Base-by-base conservation (phyloP, 345 rosid genomes). In the Aquilaria malaccensis region DNA sequence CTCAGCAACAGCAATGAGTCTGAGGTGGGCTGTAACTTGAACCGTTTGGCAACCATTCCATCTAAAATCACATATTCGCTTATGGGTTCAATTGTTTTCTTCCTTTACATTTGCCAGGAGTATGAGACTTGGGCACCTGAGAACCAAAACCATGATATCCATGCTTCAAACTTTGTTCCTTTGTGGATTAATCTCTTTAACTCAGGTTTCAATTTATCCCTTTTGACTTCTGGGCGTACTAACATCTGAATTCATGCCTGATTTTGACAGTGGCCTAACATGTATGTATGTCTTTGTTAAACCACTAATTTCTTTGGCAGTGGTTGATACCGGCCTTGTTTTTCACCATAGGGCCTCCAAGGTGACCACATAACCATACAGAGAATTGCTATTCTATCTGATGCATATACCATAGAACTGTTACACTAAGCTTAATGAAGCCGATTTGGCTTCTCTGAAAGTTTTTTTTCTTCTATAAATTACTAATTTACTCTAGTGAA, bases 131-230 rank as follows among this genome's bases (percentile, higher is more conserved):
- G 87, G 95, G 69, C 81, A 70, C 73, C 83, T 57, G 53, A 68
- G 10, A 80, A 85, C 72, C 96, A 83, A 67, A 91, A 86, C 76
- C 76, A 61, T 56, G 82, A 77, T 52, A 72, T 64, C 30, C 83
- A 79, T 79, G 95, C 96, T 60, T 95, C 97, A 30, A 91, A 91
- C 69, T 95, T 82, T 64, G 64, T 82, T 43, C 97, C 97, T 61
- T 52, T 95, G 59, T 95, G 97, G 99, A 72, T 85, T 72, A 67
- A 67, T 50, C 53, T 77, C 71, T 86, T 88, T 82, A 70, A 81
- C 72, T 83, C 89, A 69, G 95, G 99, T 91, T 61, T 50, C 76
- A 37, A 4, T 37, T 4, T 37, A 37, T 37, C 43, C 43, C 43
- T 37, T 5, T 37, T 70, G 47, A 45, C 30, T 37, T 72, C 50